These are phyloP conservation scores for Eremochloa ophiuroides DNA, from an alignment of 176 grass and related monocot genomes.

Conservation along the genomic window DNA sequence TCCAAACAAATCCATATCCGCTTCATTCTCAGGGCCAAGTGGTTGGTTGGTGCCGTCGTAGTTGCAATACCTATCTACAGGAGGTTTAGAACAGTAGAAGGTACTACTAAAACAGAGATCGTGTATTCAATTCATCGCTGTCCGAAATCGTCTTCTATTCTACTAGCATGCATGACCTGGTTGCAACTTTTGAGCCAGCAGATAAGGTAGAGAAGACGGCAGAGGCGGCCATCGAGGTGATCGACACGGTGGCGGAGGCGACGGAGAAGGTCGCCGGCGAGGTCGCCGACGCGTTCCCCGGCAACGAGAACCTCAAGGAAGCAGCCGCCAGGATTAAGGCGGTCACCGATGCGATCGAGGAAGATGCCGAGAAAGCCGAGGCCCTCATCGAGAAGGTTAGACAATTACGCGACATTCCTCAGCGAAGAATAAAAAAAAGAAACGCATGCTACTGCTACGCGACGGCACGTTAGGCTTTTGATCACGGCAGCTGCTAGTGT, in stretches of 20 bases:
- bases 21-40: conserved; percentile 32
- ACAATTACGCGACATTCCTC: no score
- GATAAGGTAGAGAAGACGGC: conserved; percentile 55
- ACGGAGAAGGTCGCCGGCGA: conserved; percentile 54
- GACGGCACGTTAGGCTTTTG: not conserved
- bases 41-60: conserved; percentile 34
- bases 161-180: not conserved
- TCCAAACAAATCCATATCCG: not conserved
- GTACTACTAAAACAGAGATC: not conserved
- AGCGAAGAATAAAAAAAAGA: no score
- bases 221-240: conserved; percentile 33
- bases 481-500: conserved; percentile 7
- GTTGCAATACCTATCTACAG: conserved; percentile 54
- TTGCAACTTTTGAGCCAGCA: not conserved
- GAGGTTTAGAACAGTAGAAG: conserved; percentile 42
- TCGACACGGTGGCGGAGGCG: conserved; percentile 60
- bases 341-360: conserved; percentile 38
- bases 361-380: conserved; percentile 55
- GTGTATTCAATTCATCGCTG: no score
- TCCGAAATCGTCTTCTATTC: no score
- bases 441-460: not conserved
- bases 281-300: conserved; percentile 42
- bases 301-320: conserved; percentile 36
- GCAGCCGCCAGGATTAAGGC: conserved; percentile 46
- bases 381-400: conserved; percentile 51